Evolutionary conservation across 169 alveolate genomes (phyloP).

Genomic region (Plasmodium falciparum): DNA sequence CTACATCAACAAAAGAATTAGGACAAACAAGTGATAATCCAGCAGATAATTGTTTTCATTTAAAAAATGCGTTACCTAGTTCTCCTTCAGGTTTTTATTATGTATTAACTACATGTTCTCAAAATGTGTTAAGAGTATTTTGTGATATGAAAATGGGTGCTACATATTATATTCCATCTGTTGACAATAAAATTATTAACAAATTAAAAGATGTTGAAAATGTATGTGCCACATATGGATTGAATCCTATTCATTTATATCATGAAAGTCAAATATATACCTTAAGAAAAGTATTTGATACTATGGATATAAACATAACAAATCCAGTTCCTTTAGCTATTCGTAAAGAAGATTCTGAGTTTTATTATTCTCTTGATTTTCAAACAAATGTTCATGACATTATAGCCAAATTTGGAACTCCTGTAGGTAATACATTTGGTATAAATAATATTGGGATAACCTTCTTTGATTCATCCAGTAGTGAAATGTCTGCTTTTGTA

Average conservation of each 20-base stretch:
- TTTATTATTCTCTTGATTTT: conserved; percentile 78
- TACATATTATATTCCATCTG: conserved; percentile 86
- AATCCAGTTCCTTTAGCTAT: conserved; percentile 81
- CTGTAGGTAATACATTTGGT: conserved; percentile 79
- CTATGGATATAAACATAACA: conserved; percentile 69
- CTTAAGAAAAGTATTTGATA: conserved; percentile 45
- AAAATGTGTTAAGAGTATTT: conserved; percentile 87
- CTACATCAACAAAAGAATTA: conserved; percentile 77
- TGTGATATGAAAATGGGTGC: conserved; percentile 91
- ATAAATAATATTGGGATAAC: conserved; percentile 77
- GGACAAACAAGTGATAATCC: conserved; percentile 83
- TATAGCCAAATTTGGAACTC: conserved; percentile 58
- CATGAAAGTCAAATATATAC: conserved; percentile 61
- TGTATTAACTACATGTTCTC: conserved; percentile 88
- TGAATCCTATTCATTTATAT: conserved; percentile 77
- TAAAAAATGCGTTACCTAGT: conserved; percentile 84
- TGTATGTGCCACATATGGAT: conserved; percentile 77
- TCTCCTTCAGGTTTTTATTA: conserved; percentile 91
- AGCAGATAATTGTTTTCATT: conserved; percentile 88
- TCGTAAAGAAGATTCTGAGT: conserved; percentile 37
- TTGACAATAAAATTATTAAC: conserved; percentile 44
- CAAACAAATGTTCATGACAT: conserved; percentile 74
- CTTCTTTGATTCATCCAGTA: conserved; percentile 81
- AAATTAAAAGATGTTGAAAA: conserved; percentile 70
- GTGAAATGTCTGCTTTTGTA: conserved; percentile 84